phyloP scores from a whole-genome alignment of 257 asterid species.

The Nicotiana undulata region DNA sequence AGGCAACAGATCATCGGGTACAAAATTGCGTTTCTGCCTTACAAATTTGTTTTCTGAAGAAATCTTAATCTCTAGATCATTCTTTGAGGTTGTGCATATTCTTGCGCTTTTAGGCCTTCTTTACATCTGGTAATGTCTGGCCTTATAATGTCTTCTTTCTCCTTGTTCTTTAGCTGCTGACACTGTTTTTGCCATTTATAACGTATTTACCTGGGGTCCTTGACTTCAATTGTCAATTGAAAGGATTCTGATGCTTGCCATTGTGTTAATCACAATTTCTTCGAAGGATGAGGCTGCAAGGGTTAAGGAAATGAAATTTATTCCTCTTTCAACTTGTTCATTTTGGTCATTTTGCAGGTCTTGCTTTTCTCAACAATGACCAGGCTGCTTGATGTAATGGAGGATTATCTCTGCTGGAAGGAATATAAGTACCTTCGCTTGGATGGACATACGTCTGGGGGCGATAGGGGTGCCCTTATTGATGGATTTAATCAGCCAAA shows the following conservation, averaged over 20 bases:
- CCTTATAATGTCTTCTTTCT: not conserved
- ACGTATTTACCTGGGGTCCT: not conserved
- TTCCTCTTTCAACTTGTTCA: not conserved
- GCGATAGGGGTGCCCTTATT: slow-evolving; percentile 93
- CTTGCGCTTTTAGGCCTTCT: not conserved
- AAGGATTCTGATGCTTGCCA: not conserved
- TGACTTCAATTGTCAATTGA: not conserved
- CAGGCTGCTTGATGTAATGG: slow-evolving; percentile 97
- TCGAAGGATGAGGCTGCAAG: not conserved
- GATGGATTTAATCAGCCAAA: slow-evolving; percentile 73
- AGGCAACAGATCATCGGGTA: slow-evolving; percentile 99
- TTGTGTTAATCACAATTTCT: not conserved
- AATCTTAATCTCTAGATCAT: not conserved
- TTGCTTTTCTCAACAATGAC: slow-evolving; percentile 99
- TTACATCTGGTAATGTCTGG: not conserved
- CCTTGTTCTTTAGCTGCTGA: not conserved
- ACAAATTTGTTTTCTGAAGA: not conserved
- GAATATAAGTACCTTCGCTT: slow-evolving; percentile 84
- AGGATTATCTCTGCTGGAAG: slow-evolving; percentile 97
- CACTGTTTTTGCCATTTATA: not conserved
- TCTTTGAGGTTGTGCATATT: not conserved
- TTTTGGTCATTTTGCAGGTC: slow-evolving; percentile 45
- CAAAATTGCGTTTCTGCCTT: not conserved
- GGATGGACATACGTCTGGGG: slow-evolving; percentile 99
- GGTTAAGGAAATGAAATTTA: not conserved